phyloP scores from a whole-genome alignment of 2,329 filamentous ascomycete species.

The Colletotrichum cuscutae region DNA sequence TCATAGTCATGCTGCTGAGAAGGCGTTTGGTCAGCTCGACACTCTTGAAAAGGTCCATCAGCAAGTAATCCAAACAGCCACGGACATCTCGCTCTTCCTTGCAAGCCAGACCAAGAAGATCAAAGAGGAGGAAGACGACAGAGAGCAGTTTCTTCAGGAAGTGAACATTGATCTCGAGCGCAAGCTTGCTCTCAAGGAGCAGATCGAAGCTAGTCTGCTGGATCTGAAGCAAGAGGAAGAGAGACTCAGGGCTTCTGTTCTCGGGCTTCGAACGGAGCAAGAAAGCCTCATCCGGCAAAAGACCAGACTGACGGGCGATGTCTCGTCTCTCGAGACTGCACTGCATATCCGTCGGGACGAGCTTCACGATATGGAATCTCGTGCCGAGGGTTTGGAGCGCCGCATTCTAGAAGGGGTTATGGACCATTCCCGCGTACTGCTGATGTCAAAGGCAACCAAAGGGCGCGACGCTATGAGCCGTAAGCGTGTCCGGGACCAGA shows the following conservation, averaged over 20 bases:
- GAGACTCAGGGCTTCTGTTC: conserved; percentile 64
- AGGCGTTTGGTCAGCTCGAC: conserved; percentile 79
- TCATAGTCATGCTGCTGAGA: conserved; percentile 72
- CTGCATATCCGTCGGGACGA: conserved; percentile 90
- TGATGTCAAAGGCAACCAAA: conserved; percentile 75
- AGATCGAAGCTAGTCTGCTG: conserved; percentile 66
- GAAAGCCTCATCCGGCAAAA: conserved; percentile 83
- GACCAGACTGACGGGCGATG: conserved; percentile 82
- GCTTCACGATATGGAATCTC: conserved; percentile 87
- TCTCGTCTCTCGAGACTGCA: conserved; percentile 91
- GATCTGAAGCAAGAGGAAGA: conserved; percentile 63
- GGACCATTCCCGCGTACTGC: conserved; percentile 91
- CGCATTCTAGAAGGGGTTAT: conserved; percentile 95
- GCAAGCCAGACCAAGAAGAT: conserved; percentile 79
- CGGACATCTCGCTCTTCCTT: conserved; percentile 86
- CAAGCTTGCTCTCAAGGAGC: conserved; percentile 72
- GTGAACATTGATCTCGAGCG: conserved; percentile 84
- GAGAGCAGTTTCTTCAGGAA: conserved; percentile 83
- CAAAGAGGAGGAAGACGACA: conserved; percentile 80
- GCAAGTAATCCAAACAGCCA: conserved; percentile 85
- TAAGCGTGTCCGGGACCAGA: conserved; percentile 62
- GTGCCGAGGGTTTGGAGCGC: conserved; percentile 89
- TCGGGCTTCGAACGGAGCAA: conserved; percentile 72
- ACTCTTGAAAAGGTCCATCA: conserved; percentile 90
- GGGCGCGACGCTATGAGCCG: conserved; percentile 67